Conservation (phyloP, 805 yeast species). For the Schizosaccharomyces cryophilus region DNA sequence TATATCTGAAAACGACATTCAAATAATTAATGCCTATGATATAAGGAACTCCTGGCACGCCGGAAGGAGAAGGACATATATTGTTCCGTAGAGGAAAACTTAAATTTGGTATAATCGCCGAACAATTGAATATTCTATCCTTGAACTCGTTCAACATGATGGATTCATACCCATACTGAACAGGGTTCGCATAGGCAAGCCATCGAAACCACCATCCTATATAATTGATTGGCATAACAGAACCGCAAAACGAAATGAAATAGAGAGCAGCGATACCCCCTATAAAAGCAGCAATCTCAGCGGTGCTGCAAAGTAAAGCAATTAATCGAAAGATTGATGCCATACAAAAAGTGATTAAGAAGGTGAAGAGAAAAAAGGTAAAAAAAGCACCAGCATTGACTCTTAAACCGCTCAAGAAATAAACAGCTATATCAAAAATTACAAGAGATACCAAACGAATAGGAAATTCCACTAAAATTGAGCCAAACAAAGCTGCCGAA, state of each 20-base stretch:
- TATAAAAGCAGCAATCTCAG: conserved; percentile 34
- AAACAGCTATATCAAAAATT: conserved; percentile 24
- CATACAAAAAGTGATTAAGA: conserved; percentile 23
- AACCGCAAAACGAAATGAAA: conserved; percentile 37
- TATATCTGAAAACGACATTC: conserved; percentile 20
- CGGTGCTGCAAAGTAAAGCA: conserved; percentile 25
- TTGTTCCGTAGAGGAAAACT: conserved; percentile 13
- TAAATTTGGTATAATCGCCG: conserved; percentile 19
- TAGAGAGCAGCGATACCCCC: conserved; percentile 31
- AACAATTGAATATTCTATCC: conserved; percentile 18
- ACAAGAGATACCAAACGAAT: conserved; percentile 20
- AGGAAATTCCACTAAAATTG: conserved; percentile 37
- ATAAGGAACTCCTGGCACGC: conserved; percentile 24
- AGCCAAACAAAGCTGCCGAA: conserved; percentile 45
- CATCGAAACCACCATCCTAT: conserved; percentile 30
- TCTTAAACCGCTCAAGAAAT: conserved; percentile 32
- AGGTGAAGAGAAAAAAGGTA: conserved; percentile 23
- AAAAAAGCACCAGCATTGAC: conserved; percentile 30
- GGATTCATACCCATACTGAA: conserved; percentile 23
- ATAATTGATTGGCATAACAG: conserved; percentile 17
- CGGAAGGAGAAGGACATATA: conserved; percentile 34
- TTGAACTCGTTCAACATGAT: conserved; percentile 24
- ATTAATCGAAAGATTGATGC: conserved; percentile 28
- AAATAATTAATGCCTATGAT: conserved; percentile 33
- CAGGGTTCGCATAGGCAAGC: conserved; percentile 24